phyloP scores from a whole-genome alignment of 164 flowering plant species.

The Hamamelis virginiana region DNA sequence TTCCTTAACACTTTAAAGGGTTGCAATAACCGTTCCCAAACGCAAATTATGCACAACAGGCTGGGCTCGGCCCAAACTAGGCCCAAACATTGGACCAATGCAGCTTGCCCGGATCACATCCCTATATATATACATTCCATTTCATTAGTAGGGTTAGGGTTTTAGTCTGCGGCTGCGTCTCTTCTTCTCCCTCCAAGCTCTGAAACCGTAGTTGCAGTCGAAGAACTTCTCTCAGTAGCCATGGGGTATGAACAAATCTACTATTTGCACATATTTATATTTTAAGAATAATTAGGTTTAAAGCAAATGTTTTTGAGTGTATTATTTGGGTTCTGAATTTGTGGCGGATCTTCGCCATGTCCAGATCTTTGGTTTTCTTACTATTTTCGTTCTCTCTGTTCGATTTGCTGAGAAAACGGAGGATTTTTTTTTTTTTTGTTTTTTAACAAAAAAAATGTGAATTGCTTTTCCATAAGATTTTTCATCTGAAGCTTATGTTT shows the following conservation, averaged over 20 bases:
- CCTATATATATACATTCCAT: neutral
- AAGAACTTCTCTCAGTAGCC: conserved; percentile 18
- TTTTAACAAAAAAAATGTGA: neutral
- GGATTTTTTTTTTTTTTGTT: neutral
- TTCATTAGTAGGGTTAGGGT: conserved; percentile 21
- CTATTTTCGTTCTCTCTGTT: neutral
- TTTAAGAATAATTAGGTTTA: neutral
- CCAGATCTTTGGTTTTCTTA: neutral
- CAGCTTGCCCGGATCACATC: neutral
- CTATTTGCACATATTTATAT: neutral
- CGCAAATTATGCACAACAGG: neutral
- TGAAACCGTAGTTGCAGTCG: conserved; percentile 15
- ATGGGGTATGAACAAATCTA: conserved; percentile 30
- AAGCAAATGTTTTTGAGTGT: neutral
- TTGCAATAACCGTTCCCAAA: no score
- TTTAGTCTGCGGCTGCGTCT: conserved; percentile 11
- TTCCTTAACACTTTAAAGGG: no score
- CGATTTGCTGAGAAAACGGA: neutral
- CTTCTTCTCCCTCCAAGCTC: conserved; percentile 2
- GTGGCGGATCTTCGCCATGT: neutral
- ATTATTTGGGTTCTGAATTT: neutral
- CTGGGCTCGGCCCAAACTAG: neutral
- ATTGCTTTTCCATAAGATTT: neutral
- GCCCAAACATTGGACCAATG: neutral
- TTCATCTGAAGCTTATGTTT: no score